Evolutionary conservation across 2,329 filamentous ascomycete species (phyloP).

Genomic region (Trichophyton simii): DNA sequence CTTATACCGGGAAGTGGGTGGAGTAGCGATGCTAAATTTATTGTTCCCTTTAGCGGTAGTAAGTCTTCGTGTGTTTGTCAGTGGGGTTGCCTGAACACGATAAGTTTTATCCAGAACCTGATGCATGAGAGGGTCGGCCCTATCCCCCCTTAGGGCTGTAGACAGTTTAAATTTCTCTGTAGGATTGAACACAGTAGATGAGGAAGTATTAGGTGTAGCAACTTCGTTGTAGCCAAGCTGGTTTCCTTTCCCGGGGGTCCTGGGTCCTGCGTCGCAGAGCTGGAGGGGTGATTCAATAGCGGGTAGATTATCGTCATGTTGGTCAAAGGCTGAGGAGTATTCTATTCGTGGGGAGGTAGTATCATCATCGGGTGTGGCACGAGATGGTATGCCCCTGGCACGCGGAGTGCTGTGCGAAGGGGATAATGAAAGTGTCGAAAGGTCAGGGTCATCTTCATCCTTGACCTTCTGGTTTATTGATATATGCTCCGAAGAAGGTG

Average conservation of each 20-base stretch:
- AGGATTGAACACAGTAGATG: constrained; percentile 41
- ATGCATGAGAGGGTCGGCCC: constrained; percentile 66
- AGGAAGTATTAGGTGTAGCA: constrained; percentile 51
- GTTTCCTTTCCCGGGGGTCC: constrained; percentile 24
- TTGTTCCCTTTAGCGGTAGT: constrained; percentile 11
- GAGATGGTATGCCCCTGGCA: constrained; percentile 21
- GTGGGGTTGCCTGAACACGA: constrained; percentile 81
- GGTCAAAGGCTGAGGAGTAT: constrained; percentile 66
- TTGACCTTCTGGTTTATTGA: constrained; percentile 16
- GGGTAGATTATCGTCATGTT: constrained; percentile 42
- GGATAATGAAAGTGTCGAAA: constrained; percentile 32
- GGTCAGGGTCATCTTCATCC: constrained; percentile 34
- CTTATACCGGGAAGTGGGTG: constrained; percentile 19
- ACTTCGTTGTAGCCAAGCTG: constrained; percentile 24
- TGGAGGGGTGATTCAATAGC: constrained; percentile 24
- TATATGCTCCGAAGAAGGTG: constrained; percentile 25
- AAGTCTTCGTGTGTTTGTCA: constrained; percentile 28
- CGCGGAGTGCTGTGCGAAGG: constrained; percentile 37
- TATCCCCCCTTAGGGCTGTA: constrained; percentile 27
- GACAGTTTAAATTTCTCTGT: constrained; percentile 34
- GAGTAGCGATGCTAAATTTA: constrained; percentile 13
- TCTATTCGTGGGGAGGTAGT: constrained; percentile 26
- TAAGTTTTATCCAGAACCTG: constrained; percentile 93
- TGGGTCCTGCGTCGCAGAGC: constrained; percentile 21
- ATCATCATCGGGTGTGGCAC: background rate